phyloP scores from a whole-genome alignment of 2,329 filamentous ascomycete species.

The Ophiostoma triangulosporum region DNA sequence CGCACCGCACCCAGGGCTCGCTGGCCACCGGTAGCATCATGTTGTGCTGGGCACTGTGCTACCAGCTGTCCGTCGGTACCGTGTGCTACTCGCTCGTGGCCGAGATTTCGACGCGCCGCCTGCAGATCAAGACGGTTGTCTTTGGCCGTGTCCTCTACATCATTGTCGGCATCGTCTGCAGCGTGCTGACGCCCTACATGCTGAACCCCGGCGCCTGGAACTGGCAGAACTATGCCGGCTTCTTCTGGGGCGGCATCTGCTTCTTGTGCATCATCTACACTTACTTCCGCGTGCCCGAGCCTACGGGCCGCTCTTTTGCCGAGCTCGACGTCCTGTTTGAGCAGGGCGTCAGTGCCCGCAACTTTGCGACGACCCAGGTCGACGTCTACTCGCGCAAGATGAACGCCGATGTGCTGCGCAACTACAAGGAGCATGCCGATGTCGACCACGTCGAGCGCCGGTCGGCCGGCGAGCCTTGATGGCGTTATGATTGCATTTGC shows the following conservation, averaged over 20 bases:
- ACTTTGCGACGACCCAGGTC: slow-evolving; percentile 50
- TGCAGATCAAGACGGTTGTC: slow-evolving; percentile 73
- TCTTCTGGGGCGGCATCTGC: slow-evolving; percentile 77
- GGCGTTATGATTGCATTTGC: not conserved
- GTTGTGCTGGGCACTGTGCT: slow-evolving; percentile 68
- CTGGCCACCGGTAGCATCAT: slow-evolving; percentile 77
- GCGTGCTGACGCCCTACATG: slow-evolving; percentile 83
- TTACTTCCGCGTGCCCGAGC: slow-evolving; percentile 71
- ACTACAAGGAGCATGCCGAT: slow-evolving; percentile 31
- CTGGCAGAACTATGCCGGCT: slow-evolving; percentile 77
- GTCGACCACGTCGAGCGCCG: slow-evolving; percentile 13
- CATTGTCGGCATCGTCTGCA: slow-evolving; percentile 67
- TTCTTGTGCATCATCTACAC: slow-evolving; percentile 71
- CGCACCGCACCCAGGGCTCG: slow-evolving; percentile 45
- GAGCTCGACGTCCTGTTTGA: slow-evolving; percentile 81
- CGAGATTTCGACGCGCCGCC: slow-evolving; percentile 66
- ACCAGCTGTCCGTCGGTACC: slow-evolving; percentile 78
- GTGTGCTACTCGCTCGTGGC: slow-evolving; percentile 82
- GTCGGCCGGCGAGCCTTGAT: not conserved
- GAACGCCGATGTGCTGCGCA: slow-evolving; percentile 32
- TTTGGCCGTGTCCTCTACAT: slow-evolving; percentile 31
- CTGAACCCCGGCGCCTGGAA: slow-evolving; percentile 77
- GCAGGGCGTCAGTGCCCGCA: slow-evolving; percentile 52
- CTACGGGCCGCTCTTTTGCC: slow-evolving; percentile 66
- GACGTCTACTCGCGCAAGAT: slow-evolving; percentile 41